Base-by-base conservation (phyloP, 371 early-diverging fungal genomes). In the Entomophthora muscae region DNA sequence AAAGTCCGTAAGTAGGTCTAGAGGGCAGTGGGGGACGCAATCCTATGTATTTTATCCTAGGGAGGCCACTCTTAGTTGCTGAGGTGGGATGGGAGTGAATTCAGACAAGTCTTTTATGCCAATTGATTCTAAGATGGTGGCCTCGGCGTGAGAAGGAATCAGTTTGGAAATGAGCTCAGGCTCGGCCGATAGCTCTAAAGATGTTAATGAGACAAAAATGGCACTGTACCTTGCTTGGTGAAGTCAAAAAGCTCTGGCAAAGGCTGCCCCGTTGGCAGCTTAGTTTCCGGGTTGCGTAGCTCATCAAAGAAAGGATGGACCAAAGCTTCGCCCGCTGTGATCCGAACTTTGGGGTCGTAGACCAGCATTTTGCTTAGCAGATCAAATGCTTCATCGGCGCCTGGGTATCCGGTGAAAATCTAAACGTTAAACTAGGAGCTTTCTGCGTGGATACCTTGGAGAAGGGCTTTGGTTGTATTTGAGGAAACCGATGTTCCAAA, bases 161-260 rank as follows among this genome's bases (percentile, higher is more conserved):
- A 55, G 10, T 23, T 55, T 55, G 23, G 21, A 21, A 7, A 55
- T 12, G 10, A 55, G 26, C 7, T 12, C 55, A 21, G 55, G 55
- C 24, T 55, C 21, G 26, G 23, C 55, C 55, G 55, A 55, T 22
- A 55, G 55, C 26, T 55, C 55, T 61, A 63, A 53, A 10, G 28
- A 53, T 22, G 22, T 52, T 63, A 52, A 29, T 29, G 7, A 26
- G 13, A 27, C 1, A 12, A 23, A 13, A 63, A 27, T n/a, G 0
- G 13, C 28, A 17, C 31, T 7, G 30, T 78, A 89, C 91, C 89
- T 69, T 86, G 79, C 22, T 75, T 75, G 22, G 88, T 80, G 69
- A 97, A 97, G 71, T 95, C 85, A 75, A 97, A 95, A 63, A 97
- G 77, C 66, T 78, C 75, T 0, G 98, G 98, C 26, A 95, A 72